Base-by-base conservation (phyloP, 1,284 basidiomycete genomes). In the Ustilago bromivora region DNA sequence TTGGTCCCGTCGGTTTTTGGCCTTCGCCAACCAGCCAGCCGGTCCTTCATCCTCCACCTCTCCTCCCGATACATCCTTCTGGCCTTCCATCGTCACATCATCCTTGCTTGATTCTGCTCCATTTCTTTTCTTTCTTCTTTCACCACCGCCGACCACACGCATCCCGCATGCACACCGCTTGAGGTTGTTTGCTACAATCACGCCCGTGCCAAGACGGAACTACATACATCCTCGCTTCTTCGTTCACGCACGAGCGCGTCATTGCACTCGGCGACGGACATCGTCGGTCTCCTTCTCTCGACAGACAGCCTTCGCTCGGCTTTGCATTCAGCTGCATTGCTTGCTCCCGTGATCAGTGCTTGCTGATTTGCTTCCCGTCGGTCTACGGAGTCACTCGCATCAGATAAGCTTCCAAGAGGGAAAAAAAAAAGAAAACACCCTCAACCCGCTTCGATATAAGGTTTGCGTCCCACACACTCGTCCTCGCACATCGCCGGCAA, bases 391-490 rank as follows among this genome's bases (percentile, higher is more conserved):
- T 34, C 55, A 40, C 1, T 40, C 35, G 41, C 12, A 46, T 46
- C 43, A 8, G 43, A 46, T 46, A 46, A 46, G 19, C 43, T 46
- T 19, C 23, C 23, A 28, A 28, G 23, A 23, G 13, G 3, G n/a
- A n/a, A n/a, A n/a, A n/a, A n/a, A n/a, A n/a, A n/a, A n/a, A n/a
- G n/a, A n/a, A n/a, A 60, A 59, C 23, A 66, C 57, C 57, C 57
- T 56, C 31, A 34, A 54, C 35, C 52, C 55, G 23, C 46, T 57
- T 56, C 43, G 46, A 41, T n/a, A 47, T 52, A 60, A 66, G 64
- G 57, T 66, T 66, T 51, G 11, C n/a, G 57, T 60, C 57, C 64
- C 64, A 66, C 63, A 43, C 38, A 12, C 35, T 38, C 17, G 8
- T 13, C 31, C 17, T 36, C 19, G n/a, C 47, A 17, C 12, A 28